A percentile compares a stretch with the other conserved stretches of the same genome.
Evolutionary conservation across 2,329 filamentous ascomycete species (phyloP).

Genomic region (Calonectria ilicicola): DNA sequence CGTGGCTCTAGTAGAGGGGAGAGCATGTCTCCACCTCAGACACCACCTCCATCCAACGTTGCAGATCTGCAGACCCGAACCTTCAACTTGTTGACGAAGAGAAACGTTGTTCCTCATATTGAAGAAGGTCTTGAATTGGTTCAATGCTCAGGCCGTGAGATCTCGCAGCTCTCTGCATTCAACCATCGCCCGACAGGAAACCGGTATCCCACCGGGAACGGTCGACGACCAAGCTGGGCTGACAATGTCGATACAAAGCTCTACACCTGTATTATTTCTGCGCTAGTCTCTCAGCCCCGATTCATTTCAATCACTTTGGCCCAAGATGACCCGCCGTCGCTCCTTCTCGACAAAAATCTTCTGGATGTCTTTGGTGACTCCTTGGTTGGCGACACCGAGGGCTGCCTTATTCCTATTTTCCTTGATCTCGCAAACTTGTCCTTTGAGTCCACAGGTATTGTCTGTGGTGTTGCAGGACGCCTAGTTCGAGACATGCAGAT

Average conservation of each 20-base stretch:
- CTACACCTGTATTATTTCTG: constrained; percentile 72
- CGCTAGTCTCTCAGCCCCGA: constrained; percentile 70
- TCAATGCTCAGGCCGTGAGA: constrained; percentile 80
- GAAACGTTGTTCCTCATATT: constrained; percentile 79
- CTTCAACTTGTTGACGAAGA: constrained; percentile 83
- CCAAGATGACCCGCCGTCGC: constrained; percentile 78
- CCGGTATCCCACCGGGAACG: constrained; percentile 52
- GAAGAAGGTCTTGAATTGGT: constrained; percentile 78
- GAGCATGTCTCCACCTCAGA: constrained; percentile 68
- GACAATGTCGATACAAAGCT: constrained; percentile 72
- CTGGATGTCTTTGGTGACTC: constrained; percentile 77
- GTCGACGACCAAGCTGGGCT: constrained; percentile 61
- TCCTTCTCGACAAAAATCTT: constrained; percentile 78
- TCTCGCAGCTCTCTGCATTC: constrained; percentile 54
- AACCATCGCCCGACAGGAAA: constrained; percentile 52
- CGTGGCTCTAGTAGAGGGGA: constrained; percentile 49
- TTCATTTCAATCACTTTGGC: constrained; percentile 83
- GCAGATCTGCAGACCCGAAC: constrained; percentile 86
- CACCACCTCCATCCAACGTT: constrained; percentile 82
- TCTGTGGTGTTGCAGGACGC: constrained; percentile 90
- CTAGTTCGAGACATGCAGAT: constrained; percentile 78
- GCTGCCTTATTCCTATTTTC: constrained; percentile 85
- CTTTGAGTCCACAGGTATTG: constrained; percentile 91
- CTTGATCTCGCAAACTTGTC: constrained; percentile 85
- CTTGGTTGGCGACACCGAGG: constrained; percentile 79